Percentiles rank a stretch among this genome's conserved stretches.
Evolutionary conservation across 495 filamentous ascomycete genomes (phyloP).

Genomic region (Penicillium maclennaniae): DNA sequence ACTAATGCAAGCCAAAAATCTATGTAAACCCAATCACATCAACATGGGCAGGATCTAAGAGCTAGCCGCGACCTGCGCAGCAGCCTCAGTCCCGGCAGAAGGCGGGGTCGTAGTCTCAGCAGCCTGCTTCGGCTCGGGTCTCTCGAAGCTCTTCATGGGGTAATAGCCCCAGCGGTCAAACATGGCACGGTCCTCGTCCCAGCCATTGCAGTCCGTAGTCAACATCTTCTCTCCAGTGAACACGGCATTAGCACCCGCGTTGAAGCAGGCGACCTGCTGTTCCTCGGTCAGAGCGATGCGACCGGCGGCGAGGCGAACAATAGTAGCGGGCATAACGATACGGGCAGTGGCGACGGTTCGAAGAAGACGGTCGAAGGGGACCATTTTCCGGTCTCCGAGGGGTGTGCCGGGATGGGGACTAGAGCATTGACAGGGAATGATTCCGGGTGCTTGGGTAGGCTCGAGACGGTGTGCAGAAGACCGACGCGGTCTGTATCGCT

Average conservation of each 20-base stretch:
- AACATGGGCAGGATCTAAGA: conserved; percentile 4
- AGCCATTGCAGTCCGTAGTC: conserved; percentile 82
- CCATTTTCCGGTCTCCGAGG: conserved; percentile 63
- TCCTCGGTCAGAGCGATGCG: conserved; percentile 74
- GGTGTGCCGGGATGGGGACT: conserved; percentile 82
- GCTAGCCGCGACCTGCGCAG: conserved; percentile 29
- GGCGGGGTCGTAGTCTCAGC: conserved; percentile 8
- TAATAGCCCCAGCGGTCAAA: conserved; percentile 73
- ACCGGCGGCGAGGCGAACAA: conserved; percentile 77
- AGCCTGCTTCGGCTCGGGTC: conserved; percentile 10
- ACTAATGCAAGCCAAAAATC: background rate
- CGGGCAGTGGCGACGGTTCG: conserved; percentile 77
- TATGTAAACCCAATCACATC: background rate
- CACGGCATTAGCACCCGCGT: conserved; percentile 81
- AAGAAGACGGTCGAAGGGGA: conserved; percentile 67
- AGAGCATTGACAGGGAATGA: conserved; percentile 83
- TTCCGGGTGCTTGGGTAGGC: conserved; percentile 72
- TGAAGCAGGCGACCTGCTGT: conserved; percentile 79
- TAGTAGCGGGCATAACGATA: conserved; percentile 72
- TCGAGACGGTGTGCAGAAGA: conserved; percentile 71
- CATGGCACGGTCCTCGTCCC: conserved; percentile 78
- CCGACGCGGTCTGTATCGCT: conserved; percentile 70
- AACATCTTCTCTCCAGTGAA: conserved; percentile 93
- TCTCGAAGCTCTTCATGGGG: conserved; percentile 61
- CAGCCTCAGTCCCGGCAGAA: conserved; percentile 14